Evolutionary conservation across 768 basidiomycete genomes (phyloP).

Genomic region (Lactarius hengduanensis): DNA sequence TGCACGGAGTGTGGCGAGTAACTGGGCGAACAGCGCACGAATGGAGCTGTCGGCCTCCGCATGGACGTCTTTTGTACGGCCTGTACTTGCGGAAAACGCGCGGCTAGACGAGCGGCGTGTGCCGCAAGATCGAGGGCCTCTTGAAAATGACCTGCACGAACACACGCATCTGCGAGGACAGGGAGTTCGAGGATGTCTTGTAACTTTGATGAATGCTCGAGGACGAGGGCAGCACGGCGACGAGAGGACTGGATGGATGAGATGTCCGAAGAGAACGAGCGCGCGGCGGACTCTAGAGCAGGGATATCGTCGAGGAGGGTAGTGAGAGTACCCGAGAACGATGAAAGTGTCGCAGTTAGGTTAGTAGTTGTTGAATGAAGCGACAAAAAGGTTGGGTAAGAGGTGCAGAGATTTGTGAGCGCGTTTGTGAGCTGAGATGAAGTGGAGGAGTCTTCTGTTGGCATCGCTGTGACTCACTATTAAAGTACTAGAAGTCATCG

Average conservation of each 20-base stretch:
- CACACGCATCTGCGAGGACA: conserved; percentile 87
- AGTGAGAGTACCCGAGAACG: conserved; percentile 72
- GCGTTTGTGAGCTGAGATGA: conserved; percentile 86
- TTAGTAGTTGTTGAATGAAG: conserved; percentile 77
- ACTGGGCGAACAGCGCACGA: conserved; percentile 67
- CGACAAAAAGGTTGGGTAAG: conserved; percentile 90
- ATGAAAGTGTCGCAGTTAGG: conserved; percentile 67
- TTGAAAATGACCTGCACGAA: conserved; percentile 87
- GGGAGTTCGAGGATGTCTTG: conserved; percentile 90
- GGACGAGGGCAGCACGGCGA: conserved; percentile 74
- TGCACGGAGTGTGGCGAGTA: conserved; percentile 76
- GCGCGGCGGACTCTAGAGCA: conserved; percentile 68
- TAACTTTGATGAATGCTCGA: conserved; percentile 93
- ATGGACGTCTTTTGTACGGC: conserved; percentile 61
- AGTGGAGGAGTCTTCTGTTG: conserved; percentile 79
- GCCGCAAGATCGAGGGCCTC: conserved; percentile 85
- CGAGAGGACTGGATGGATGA: conserved; percentile 73
- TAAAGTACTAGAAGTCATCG: too few species aligned
- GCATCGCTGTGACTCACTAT: too few species aligned
- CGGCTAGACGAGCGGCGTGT: conserved; percentile 55
- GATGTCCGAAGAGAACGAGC: conserved; percentile 69
- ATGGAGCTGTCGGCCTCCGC: conserved; percentile 67
- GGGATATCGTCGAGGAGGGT: conserved; percentile 72
- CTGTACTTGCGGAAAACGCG: conserved; percentile 44
- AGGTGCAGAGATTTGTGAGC: conserved; percentile 85